Evolutionary conservation across 2,329 filamentous ascomycete genomes (phyloP).

Genomic region (Stenocarpella maydis): DNA sequence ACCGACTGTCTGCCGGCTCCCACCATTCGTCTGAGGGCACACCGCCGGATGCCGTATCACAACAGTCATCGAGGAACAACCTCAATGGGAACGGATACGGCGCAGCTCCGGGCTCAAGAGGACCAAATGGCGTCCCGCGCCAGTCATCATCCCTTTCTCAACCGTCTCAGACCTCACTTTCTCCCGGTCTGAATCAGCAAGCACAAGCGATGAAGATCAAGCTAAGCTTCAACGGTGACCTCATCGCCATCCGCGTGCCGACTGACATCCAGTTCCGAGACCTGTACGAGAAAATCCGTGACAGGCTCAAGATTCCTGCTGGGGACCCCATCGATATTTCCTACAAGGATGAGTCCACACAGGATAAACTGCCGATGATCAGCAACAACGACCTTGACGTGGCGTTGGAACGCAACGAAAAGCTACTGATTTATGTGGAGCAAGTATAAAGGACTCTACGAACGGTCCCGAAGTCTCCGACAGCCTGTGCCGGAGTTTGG

Average conservation of each 20-base stretch:
- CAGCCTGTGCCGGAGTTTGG: background rate
- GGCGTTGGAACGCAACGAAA: constrained; percentile 85
- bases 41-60: constrained; percentile 65
- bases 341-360: constrained; percentile 85
- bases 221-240: constrained; percentile 89
- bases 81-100: constrained; percentile 65
- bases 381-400: constrained; percentile 83
- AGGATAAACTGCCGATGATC: constrained; percentile 76
- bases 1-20: constrained; percentile 76
- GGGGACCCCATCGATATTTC: constrained; percentile 79
- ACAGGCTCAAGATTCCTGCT: constrained; percentile 77
- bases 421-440: constrained; percentile 80
- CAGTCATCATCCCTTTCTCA: constrained; percentile 59
- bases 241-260: constrained; percentile 90
- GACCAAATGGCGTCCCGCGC: constrained; percentile 49
- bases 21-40: constrained; percentile 73
- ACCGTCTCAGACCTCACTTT: constrained; percentile 64
- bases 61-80: constrained; percentile 72
- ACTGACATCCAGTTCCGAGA: constrained; percentile 79
- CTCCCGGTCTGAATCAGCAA: constrained; percentile 55
- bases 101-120: constrained; percentile 57
- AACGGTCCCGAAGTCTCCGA: constrained; percentile 15
- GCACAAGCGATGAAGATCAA: constrained; percentile 85
- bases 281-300: constrained; percentile 83
- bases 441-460: constrained; percentile 48